phyloP scores from a whole-genome alignment of 371 early-diverging fungal species.

The Paraphysoderma sedebokerense region DNA sequence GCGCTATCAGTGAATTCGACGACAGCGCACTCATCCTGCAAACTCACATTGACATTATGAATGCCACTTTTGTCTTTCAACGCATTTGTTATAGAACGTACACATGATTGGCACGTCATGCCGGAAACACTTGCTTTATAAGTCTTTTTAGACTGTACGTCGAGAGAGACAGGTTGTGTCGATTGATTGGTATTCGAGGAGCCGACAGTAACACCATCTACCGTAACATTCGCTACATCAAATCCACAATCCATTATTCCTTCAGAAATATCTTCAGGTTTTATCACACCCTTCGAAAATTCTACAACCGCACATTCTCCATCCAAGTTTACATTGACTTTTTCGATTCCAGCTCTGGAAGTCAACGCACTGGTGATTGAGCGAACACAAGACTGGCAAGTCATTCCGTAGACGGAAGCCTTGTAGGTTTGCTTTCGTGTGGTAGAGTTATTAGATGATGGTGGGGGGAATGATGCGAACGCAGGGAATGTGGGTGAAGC shows the following conservation, averaged over 20 bases:
- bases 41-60: conserved; percentile 32
- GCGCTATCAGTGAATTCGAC: too few species aligned
- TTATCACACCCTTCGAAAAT: conserved; percentile 6
- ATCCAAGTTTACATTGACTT: conserved; percentile 16
- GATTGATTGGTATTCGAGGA: not conserved
- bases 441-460: too few species aligned
- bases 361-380: conserved; percentile 18
- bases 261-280: conserved; percentile 8
- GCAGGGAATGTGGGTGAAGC: too few species aligned
- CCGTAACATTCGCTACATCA: conserved; percentile 11
- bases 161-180: not conserved
- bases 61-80: conserved; percentile 31
- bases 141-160: not conserved
- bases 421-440: not conserved
- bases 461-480: too few species aligned
- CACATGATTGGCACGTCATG: conserved; percentile 78
- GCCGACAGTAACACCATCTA: too few species aligned
- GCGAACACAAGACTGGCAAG: conserved; percentile 40
- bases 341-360: conserved; percentile 14
- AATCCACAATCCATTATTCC: conserved; percentile 48
- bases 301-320: conserved; percentile 15
- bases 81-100: conserved; percentile 39
- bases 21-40: conserved; percentile 24
- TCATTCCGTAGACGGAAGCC: conserved; percentile 28
- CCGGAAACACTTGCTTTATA: conserved; percentile 15